Evolutionary conservation across 2,329 filamentous ascomycete species (phyloP).

Genomic region (Colletotrichum ledebouriae): DNA sequence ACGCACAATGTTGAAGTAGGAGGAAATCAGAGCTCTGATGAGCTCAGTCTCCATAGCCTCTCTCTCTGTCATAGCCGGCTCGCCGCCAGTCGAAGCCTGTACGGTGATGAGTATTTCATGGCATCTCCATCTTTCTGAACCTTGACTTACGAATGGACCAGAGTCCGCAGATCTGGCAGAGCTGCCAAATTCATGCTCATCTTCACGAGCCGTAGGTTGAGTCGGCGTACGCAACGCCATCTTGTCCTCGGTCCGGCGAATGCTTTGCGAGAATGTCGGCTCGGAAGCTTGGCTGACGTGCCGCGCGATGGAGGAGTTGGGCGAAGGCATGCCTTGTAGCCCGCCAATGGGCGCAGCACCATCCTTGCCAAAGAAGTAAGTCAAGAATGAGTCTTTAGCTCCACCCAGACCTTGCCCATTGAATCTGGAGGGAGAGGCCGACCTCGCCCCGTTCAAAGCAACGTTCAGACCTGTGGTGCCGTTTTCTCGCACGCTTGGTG

Average conservation of each 20-base stretch:
- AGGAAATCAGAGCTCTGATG: conserved; percentile 95
- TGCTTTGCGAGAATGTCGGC: conserved; percentile 85
- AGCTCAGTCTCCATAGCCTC: conserved; percentile 98
- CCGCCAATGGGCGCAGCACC: conserved; percentile 63
- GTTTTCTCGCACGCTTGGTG: conserved; percentile 81
- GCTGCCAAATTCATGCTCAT: conserved; percentile 58
- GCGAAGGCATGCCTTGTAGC: conserved; percentile 57
- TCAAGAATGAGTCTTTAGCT: conserved; percentile 91
- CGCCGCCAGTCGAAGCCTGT: conserved; percentile 70
- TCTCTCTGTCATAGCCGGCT: conserved; percentile 92
- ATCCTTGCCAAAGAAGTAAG: conserved; percentile 99
- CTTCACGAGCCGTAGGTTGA: conserved; percentile 52
- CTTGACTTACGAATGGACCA: conserved; percentile 70
- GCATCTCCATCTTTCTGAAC: background rate
- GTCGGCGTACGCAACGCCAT: conserved; percentile 65
- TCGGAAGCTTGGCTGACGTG: conserved; percentile 86
- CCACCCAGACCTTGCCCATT: conserved; percentile 71
- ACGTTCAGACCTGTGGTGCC: conserved; percentile 71
- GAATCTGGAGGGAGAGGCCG: conserved; percentile 73
- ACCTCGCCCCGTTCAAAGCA: conserved; percentile 75
- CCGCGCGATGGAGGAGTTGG: conserved; percentile 61
- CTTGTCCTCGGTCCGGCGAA: conserved; percentile 77
- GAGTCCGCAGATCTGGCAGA: conserved; percentile 54
- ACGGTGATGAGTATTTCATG: conserved; percentile 44
- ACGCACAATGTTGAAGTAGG: conserved; percentile 98